Percentiles rank a stretch among this genome's conserved stretches.
Evolutionary conservation across 2,329 filamentous ascomycete species (phyloP).

Genomic region (Pseudogymnoascus verrucosus): DNA sequence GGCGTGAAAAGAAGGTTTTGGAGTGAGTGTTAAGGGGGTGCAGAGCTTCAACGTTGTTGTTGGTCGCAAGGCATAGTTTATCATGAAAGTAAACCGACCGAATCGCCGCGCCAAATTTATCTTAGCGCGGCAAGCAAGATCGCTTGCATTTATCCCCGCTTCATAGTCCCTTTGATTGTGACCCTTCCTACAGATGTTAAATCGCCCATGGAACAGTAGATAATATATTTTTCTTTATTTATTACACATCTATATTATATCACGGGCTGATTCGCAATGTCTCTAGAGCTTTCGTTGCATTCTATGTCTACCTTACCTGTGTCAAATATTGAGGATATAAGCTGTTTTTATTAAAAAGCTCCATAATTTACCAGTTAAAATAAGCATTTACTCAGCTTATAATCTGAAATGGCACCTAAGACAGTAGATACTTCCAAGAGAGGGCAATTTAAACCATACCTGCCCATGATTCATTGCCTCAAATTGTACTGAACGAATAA

Average conservation of each 20-base stretch:
- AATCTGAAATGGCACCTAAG: background rate
- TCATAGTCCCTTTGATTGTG: background rate
- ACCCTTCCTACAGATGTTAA: background rate
- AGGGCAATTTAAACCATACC: background rate
- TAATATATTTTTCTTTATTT: background rate
- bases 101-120: conserved; percentile 7
- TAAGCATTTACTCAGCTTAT: background rate
- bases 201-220: background rate
- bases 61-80: conserved; percentile 8
- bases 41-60: conserved; percentile 6
- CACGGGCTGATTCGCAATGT: background rate
- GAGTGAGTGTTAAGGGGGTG: background rate
- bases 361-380: background rate
- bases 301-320: background rate
- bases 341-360: background rate
- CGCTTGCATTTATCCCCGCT: conserved; percentile 6
- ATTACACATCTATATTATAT: background rate
- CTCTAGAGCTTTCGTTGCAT: background rate
- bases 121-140: conserved; percentile 6
- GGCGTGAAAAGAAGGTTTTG: background rate
- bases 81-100: conserved; percentile 8
- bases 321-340: background rate
- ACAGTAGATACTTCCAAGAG: background rate
- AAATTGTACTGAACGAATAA: background rate
- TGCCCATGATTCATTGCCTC: background rate